These are phyloP conservation scores for Phoma sp. DNA, from an alignment of 2,329 filamentous ascomycete genomes.

Conservation along the genomic window DNA sequence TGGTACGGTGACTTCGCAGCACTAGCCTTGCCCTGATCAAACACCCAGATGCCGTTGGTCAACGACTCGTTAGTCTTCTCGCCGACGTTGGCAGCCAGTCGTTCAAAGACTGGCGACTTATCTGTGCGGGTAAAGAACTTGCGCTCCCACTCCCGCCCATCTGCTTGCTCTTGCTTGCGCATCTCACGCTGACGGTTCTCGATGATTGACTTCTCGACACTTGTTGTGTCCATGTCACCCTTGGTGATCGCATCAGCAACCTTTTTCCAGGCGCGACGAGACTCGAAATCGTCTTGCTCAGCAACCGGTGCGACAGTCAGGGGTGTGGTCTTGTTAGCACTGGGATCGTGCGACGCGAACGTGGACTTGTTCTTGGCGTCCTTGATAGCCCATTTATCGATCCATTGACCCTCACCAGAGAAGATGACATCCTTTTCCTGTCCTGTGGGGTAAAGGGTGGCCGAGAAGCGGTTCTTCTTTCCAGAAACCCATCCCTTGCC, in stretches of 20 bases:
- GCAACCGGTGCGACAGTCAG: constrained; percentile 75
- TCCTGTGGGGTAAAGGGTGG: constrained; percentile 71
- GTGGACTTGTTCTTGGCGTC: constrained; percentile 60
- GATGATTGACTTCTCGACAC: constrained; percentile 82
- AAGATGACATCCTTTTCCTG: constrained; percentile 77
- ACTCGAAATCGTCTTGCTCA: constrained; percentile 85
- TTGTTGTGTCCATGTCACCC: constrained; percentile 83
- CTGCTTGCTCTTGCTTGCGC: constrained; percentile 75
- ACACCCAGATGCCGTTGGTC: constrained; percentile 74
- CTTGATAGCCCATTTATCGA: constrained; percentile 78
- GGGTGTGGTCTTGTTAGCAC: constrained; percentile 62
- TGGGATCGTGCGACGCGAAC: constrained; percentile 55
- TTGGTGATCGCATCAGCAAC: constrained; percentile 80
- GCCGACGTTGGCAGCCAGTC: constrained; percentile 53
- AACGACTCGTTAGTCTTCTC: constrained; percentile 65
- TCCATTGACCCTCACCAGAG: constrained; percentile 91
- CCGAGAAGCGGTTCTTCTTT: constrained; percentile 91
- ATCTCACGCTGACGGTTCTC: constrained; percentile 84
- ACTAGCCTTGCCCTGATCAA: constrained; percentile 61
- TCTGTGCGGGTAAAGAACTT: constrained; percentile 72
- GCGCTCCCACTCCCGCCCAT: constrained; percentile 78
- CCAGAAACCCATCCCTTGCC: constrained; percentile 94
- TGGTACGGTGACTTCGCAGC: constrained; percentile 37
- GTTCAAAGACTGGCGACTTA: constrained; percentile 53
- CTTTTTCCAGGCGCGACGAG: constrained; percentile 83